Percentiles rank a stretch among this genome's conserved stretches.
These are phyloP conservation scores for Mucor circinelloides DNA, from an alignment of 371 early-diverging fungal species.

Conservation along the genomic window DNA sequence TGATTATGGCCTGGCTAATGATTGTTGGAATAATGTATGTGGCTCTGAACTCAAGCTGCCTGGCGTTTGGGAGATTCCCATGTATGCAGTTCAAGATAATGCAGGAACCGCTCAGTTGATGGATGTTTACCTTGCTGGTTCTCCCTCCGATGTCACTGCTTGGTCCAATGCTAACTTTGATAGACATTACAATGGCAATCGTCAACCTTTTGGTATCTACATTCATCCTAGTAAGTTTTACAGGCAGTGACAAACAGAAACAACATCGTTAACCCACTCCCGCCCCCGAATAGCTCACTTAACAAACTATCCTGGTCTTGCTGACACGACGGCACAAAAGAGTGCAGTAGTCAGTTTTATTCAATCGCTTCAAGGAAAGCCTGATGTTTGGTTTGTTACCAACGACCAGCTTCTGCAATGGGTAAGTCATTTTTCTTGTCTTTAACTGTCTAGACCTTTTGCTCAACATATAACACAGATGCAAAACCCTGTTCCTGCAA, in stretches of 20 bases:
- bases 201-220: constrained; percentile 73
- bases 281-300: constrained; percentile 54
- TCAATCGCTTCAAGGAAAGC: constrained; percentile 47
- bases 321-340: constrained; percentile 38
- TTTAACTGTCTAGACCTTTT: background rate
- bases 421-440: constrained; percentile 23
- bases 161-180: constrained; percentile 66
- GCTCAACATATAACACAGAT: constrained; percentile 34
- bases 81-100: constrained; percentile 57
- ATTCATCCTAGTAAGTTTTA: constrained; percentile 54
- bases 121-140: constrained; percentile 71
- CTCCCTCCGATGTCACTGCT: constrained; percentile 45
- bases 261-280: no score
- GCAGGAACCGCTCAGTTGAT: constrained; percentile 57
- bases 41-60: constrained; percentile 51
- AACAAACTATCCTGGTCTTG: constrained; percentile 39
- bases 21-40: constrained; percentile 71
- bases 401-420: constrained; percentile 68
- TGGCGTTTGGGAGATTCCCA: constrained; percentile 78
- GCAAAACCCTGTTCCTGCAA: constrained; percentile 70
- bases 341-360: constrained; percentile 53
- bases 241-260: no score
- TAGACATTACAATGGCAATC: constrained; percentile 65
- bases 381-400: constrained; percentile 72
- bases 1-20: constrained; percentile 72